Percentiles rank a stretch among this genome's conserved stretches.
These are phyloP conservation scores for Pisolithus tinctorius DNA, from an alignment of 768 basidiomycete species.

Conservation along the genomic window DNA sequence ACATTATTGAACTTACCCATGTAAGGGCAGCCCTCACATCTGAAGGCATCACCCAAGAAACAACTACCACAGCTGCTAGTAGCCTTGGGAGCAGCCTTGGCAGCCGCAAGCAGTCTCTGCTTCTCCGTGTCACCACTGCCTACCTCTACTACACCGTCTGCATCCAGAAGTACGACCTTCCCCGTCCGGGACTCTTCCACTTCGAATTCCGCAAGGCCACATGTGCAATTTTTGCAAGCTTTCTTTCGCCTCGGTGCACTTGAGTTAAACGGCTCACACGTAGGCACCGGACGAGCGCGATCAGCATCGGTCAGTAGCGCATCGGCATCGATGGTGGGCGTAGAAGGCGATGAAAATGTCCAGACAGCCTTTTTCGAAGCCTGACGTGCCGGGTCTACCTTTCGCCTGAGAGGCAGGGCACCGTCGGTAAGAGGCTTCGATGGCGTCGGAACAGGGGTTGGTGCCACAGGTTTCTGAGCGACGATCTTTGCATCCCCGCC, in stretches of 20 bases:
- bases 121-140: constrained; percentile 56
- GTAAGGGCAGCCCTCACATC: constrained; percentile 95
- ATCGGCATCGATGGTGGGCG: constrained; percentile 76
- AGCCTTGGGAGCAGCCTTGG: constrained; percentile 71
- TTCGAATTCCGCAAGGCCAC: constrained; percentile 92
- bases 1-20: constrained; percentile 57
- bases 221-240: constrained; percentile 95
- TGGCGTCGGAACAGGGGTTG: constrained; percentile 29
- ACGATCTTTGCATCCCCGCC: constrained; percentile 40
- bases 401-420: constrained; percentile 46
- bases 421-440: constrained; percentile 24
- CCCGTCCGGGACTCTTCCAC: constrained; percentile 62
- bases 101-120: constrained; percentile 58
- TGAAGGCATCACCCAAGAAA: constrained; percentile 96
- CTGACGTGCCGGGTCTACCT: constrained; percentile 46
- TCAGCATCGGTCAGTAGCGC: constrained; percentile 80
- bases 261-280: constrained; percentile 57
- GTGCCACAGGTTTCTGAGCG: constrained; percentile 63
- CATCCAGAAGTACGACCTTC: constrained; percentile 63
- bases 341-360: constrained; percentile 66
- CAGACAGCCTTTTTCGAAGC: constrained; percentile 86
- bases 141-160: constrained; percentile 49
- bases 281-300: constrained; percentile 67
- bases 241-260: constrained; percentile 65
- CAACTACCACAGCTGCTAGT: constrained; percentile 98